Evolutionary conservation across 805 yeast genomes (phyloP).

Genomic region (Metahyphopichia silvanorum): DNA sequence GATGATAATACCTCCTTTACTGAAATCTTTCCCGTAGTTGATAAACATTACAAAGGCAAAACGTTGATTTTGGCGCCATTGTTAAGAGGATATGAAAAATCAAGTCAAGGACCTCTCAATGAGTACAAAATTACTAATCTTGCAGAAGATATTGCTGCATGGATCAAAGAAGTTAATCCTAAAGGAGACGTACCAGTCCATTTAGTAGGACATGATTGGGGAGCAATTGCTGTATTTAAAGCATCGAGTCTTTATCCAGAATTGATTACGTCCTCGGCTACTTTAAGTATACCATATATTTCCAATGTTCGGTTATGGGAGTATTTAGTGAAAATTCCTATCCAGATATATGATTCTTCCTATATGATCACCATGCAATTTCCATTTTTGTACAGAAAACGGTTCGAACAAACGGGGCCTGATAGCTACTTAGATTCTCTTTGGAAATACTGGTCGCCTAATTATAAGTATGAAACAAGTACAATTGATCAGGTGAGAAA

Average conservation of each 20-base stretch:
- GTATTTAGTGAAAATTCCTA: slow-evolving; percentile 26
- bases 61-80: slow-evolving; percentile 30
- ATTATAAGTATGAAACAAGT: slow-evolving; percentile 24
- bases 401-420: slow-evolving; percentile 12
- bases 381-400: slow-evolving; percentile 17
- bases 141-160: slow-evolving; percentile 31
- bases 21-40: slow-evolving; percentile 18
- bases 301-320: slow-evolving; percentile 25
- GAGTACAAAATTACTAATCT: slow-evolving; percentile 26
- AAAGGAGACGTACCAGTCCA: slow-evolving; percentile 25
- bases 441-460: slow-evolving; percentile 40
- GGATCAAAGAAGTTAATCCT: slow-evolving; percentile 20
- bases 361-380: slow-evolving; percentile 39
- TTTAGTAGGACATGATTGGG: slow-evolving; percentile 45
- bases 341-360: slow-evolving; percentile 30
- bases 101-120: slow-evolving; percentile 20
- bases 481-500: slow-evolving; percentile 25
- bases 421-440: slow-evolving; percentile 25
- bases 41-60: slow-evolving; percentile 8
- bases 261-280: slow-evolving; percentile 25
- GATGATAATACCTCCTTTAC: slow-evolving; percentile 30
- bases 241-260: slow-evolving; percentile 34
- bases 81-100: slow-evolving; percentile 36
- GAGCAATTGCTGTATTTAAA: slow-evolving; percentile 35
- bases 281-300: slow-evolving; percentile 39